Evolutionary conservation across 1,284 basidiomycete species (phyloP).

Genomic region (Apiotrichum gracile): DNA sequence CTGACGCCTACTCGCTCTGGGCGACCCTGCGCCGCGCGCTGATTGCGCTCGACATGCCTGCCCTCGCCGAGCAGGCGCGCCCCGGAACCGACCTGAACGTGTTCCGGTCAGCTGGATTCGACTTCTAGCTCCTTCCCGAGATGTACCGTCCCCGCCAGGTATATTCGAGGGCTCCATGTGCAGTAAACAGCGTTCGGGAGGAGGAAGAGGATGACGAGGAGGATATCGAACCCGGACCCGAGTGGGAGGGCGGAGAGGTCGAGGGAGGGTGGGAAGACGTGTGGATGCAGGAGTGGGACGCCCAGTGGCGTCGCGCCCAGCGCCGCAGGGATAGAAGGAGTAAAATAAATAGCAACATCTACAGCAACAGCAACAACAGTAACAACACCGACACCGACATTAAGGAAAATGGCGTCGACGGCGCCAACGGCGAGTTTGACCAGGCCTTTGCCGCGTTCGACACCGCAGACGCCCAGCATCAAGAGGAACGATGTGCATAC

Average conservation of each 20-base stretch:
- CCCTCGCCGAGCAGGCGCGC: slow-evolving; percentile 52
- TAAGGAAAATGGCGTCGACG: too few species aligned
- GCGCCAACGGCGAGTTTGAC: too few species aligned
- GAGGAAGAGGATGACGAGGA: neutral
- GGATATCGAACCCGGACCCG: neutral
- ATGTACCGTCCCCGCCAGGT: neutral
- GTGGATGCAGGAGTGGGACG: neutral
- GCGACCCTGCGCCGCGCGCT: slow-evolving; percentile 82
- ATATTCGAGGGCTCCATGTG: neutral
- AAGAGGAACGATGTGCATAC: too few species aligned
- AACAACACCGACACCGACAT: too few species aligned
- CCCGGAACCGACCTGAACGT: slow-evolving; percentile 56
- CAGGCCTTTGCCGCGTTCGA: too few species aligned
- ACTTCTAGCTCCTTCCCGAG: slow-evolving; percentile 52
- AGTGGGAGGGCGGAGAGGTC: neutral
- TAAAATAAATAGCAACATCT: too few species aligned
- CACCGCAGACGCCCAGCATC: too few species aligned
- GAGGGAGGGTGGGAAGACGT: neutral
- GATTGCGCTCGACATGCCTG: slow-evolving; percentile 58
- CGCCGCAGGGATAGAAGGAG: neutral
- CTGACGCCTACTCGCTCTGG: slow-evolving; percentile 68
- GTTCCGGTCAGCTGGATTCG: slow-evolving; percentile 75
- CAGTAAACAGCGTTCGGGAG: neutral
- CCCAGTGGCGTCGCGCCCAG: neutral
- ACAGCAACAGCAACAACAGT: too few species aligned